Evolutionary conservation across 2,329 filamentous ascomycete genomes (phyloP).

Genomic region (Pseudonectria foliicola): DNA sequence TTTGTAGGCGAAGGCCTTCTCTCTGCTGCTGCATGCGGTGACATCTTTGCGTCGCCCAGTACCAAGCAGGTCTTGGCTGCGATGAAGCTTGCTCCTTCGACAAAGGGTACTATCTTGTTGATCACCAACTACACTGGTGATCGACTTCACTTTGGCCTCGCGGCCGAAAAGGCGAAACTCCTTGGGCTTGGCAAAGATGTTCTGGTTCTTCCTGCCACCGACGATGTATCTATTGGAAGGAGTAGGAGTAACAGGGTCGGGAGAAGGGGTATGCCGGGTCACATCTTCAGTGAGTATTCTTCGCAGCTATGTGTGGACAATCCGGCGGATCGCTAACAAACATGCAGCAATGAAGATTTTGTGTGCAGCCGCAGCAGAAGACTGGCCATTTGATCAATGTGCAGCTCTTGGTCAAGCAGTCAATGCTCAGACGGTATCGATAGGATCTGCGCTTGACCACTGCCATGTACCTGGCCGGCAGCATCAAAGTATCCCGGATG

Average conservation of each 20-base stretch:
- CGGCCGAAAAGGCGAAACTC: conserved; percentile 64
- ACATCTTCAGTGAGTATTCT: conserved; percentile 37
- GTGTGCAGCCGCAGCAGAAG: conserved; percentile 54
- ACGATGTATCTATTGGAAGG: conserved; percentile 66
- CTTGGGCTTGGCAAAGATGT: conserved; percentile 54
- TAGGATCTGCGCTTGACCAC: conserved; percentile 63
- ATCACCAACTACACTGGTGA: conserved; percentile 72
- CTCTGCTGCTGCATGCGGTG: conserved; percentile 62
- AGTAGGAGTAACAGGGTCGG: conserved; percentile 63
- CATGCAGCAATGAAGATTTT: conserved; percentile 56
- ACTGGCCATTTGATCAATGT: conserved; percentile 52
- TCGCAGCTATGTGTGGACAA: no score
- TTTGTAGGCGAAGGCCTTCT: conserved; percentile 65
- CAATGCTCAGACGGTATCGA: conserved; percentile 54
- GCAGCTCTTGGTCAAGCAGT: conserved; percentile 41
- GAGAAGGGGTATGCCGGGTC: conserved; percentile 63
- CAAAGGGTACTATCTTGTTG: conserved; percentile 56
- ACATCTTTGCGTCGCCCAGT: conserved; percentile 69
- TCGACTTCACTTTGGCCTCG: conserved; percentile 68
- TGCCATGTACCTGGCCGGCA: conserved; percentile 64
- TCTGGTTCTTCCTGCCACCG: conserved; percentile 54
- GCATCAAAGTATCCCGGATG: conserved; percentile 36
- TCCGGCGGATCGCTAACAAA: no score
- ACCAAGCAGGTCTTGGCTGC: conserved; percentile 64
- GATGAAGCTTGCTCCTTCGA: conserved; percentile 52